Base-by-base conservation (phyloP, 176 grass and related monocot genomes). In the Stipa capillata region DNA sequence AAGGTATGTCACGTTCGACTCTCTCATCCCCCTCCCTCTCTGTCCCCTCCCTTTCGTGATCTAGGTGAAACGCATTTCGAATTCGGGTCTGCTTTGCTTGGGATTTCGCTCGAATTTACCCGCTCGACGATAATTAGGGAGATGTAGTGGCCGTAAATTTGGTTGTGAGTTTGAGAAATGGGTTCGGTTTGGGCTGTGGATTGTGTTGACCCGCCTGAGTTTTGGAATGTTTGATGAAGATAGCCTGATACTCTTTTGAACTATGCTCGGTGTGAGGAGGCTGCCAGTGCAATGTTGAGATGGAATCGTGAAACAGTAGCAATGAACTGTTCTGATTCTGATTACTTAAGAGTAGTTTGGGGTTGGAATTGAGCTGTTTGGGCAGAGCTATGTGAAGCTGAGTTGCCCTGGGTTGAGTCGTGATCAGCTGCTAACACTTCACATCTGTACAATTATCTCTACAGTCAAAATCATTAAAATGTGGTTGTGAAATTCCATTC, bases 1-100 rank as follows among this genome's bases (percentile, higher is more conserved):
- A 95, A 95, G 96, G 96, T 95, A 88, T 16, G 43, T 50, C n/a
- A 50, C 8, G 29, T n/a, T n/a, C n/a, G n/a, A n/a, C 31, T 53
- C 47, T 14, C 1, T 20, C 62, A 15, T 27, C 29, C n/a, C 58
- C 8, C 31, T 25, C n/a, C n/a, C n/a, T n/a, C n/a, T n/a, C n/a
- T n/a, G n/a, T n/a, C n/a, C n/a, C n/a, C 18, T 14, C 42, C 39
- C 12, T 76, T 50, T 57, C 6, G 35, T 52, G 36, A 20, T 36
- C 59, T 67, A 47, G 50, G 27, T 47, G 77, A 5, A 35, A 16
- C 49, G 25, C 85, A 77, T 77, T 87, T 40, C 24, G 27, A 68
- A 79, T 84, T 84, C 6, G 6, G 61, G 49, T 23, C 29, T 17
- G 2, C 23, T 5, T 47, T n/a, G n/a, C n/a, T n/a, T n/a, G n/a